Percentiles rank a stretch among this genome's conserved stretches.
Conservation (phyloP, 2,329 filamentous ascomycete species). For the Scedosporium minutisporum region DNA sequence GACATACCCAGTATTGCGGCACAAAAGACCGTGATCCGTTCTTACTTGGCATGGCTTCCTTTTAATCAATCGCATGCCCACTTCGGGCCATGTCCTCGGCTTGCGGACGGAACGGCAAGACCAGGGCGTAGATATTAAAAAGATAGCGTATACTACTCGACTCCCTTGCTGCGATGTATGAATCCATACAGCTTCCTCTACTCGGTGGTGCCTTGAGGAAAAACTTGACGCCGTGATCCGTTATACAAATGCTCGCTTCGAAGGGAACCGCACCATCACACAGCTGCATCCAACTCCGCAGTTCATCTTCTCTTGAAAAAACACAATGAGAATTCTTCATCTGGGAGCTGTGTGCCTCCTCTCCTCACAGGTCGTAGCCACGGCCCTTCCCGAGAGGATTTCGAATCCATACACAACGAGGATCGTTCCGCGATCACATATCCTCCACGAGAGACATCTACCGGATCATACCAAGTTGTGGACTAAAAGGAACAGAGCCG, state of each 20-base stretch:
- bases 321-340: background rate
- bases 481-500: background rate
- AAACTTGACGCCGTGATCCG: background rate
- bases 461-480: background rate
- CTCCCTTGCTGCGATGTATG: background rate
- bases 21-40: background rate
- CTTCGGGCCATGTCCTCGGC: background rate
- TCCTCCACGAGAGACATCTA: background rate
- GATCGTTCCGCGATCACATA: background rate
- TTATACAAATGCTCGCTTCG: too few species aligned
- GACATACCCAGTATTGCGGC: background rate
- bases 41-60: background rate
- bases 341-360: background rate
- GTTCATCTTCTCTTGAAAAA: background rate
- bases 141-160: background rate
- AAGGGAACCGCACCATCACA: background rate
- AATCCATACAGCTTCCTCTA: background rate
- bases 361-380: background rate
- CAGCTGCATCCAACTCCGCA: background rate
- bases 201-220: background rate
- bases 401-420: background rate
- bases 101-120: background rate
- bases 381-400: background rate
- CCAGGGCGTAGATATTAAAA: too few species aligned
- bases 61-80: background rate